phyloP scores from a whole-genome alignment of 2,329 filamentous ascomycete genomes.

The Mycocentrospora acerina region DNA sequence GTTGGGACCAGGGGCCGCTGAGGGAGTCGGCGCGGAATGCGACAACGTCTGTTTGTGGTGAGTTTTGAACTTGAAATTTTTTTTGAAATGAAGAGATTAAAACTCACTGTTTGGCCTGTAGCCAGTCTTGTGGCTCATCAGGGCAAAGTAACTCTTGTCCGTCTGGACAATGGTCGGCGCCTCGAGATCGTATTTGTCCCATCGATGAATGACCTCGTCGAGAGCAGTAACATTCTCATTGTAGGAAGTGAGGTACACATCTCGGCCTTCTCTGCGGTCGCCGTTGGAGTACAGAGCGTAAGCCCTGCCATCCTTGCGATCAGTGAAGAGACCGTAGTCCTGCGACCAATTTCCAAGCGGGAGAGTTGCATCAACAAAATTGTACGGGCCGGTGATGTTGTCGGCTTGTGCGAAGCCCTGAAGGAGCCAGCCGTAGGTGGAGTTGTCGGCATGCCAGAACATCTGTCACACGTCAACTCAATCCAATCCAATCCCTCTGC shows the following conservation, averaged over 20 bases:
- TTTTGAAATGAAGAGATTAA: background rate
- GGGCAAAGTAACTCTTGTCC: constrained; percentile 59
- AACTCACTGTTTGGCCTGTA: constrained; percentile 59
- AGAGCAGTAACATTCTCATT: constrained; percentile 56
- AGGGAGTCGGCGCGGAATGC: constrained; percentile 57
- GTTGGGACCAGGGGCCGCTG: constrained; percentile 56
- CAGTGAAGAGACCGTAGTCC: constrained; percentile 62
- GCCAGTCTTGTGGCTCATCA: constrained; percentile 66
- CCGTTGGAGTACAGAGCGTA: constrained; percentile 64
- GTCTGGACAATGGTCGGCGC: constrained; percentile 63
- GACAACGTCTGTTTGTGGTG: constrained; percentile 50
- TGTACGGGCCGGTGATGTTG: constrained; percentile 56
- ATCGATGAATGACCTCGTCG: constrained; percentile 56
- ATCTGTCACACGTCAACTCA: constrained; percentile 39
- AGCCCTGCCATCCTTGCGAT: constrained; percentile 58
- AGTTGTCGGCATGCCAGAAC: constrained; percentile 64
- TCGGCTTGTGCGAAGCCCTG: constrained; percentile 59
- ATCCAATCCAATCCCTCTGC: too few species aligned
- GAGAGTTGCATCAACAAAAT: constrained; percentile 55
- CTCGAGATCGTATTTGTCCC: constrained; percentile 62
- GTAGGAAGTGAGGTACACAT: constrained; percentile 59
- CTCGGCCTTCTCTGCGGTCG: constrained; percentile 56
- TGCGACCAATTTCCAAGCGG: constrained; percentile 65
- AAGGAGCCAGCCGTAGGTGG: constrained; percentile 57
- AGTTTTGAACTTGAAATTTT: background rate